Percentiles rank a stretch among this genome's conserved stretches.
Conservation (phyloP, 2,329 filamentous ascomycete genomes). For the Fusarium tjaetaba region DNA sequence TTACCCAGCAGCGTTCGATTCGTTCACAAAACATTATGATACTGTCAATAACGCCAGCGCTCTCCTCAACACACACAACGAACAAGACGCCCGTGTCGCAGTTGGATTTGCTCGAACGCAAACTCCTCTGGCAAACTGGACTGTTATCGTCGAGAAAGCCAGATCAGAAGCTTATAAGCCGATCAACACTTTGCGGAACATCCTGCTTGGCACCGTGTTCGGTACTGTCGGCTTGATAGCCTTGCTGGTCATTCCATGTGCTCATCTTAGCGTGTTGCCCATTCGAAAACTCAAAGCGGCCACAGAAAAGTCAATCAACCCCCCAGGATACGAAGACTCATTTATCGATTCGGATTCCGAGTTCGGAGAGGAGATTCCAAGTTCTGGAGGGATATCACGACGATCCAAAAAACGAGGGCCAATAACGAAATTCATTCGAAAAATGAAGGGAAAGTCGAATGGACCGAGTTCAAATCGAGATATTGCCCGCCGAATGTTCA, state of each 20-base stretch:
- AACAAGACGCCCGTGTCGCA: constrained; percentile 74
- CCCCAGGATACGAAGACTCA: constrained; percentile 67
- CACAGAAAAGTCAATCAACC: constrained; percentile 77
- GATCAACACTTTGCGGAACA: constrained; percentile 78
- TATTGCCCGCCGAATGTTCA: constrained; percentile 69
- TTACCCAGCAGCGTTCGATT: constrained; percentile 71
- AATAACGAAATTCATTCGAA: constrained; percentile 51
- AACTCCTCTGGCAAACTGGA: constrained; percentile 80
- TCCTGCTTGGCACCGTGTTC: constrained; percentile 86
- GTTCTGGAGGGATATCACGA: constrained; percentile 55
- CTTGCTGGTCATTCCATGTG: constrained; percentile 78
- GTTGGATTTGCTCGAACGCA: constrained; percentile 81
- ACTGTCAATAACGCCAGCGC: constrained; percentile 74
- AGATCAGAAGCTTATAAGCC: constrained; percentile 79
- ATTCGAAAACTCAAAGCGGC: constrained; percentile 80
- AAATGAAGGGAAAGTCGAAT: constrained; percentile 48
- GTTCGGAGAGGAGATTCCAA: constrained; percentile 50
- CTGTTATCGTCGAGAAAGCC: constrained; percentile 81
- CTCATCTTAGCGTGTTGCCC: constrained; percentile 82
- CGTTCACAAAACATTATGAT: constrained; percentile 63
- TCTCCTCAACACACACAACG: constrained; percentile 75
- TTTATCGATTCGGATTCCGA: constrained; percentile 57
- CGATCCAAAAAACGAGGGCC: constrained; percentile 58
- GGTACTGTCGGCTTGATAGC: constrained; percentile 79
- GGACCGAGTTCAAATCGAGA: constrained; percentile 50